Evolutionary conservation across 2,329 filamentous ascomycete species (phyloP).

Genomic region (Neonectria magnoliae): DNA sequence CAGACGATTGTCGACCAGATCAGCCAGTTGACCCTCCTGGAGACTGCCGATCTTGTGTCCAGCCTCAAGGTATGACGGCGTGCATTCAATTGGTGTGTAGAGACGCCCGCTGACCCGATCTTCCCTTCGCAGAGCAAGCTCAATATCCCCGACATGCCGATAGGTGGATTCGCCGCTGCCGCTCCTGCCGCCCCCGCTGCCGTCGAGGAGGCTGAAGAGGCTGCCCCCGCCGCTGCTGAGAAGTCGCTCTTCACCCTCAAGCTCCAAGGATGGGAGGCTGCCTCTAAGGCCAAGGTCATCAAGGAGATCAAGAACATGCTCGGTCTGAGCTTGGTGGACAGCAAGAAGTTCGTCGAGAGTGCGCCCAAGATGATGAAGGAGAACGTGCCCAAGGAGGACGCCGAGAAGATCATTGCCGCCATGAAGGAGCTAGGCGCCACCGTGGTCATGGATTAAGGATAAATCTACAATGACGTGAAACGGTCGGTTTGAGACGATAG

Average conservation of each 20-base stretch:
- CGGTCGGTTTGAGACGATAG: conserved; percentile 45
- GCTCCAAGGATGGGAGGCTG: conserved; percentile 87
- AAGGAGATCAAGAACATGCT: conserved; percentile 99
- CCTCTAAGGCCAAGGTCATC: conserved; percentile 97
- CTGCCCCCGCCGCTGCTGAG: conserved; percentile 89
- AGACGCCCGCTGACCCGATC: conserved; percentile 28
- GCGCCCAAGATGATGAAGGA: conserved; percentile 99
- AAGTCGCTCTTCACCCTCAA: conserved; percentile 98
- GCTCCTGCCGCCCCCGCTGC: conserved; percentile 71
- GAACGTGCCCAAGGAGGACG: conserved; percentile 97
- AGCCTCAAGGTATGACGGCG: conserved; percentile 81
- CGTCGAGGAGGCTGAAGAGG: conserved; percentile 85
- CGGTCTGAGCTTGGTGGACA: conserved; percentile 95
- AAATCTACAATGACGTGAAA: conserved; percentile 25
- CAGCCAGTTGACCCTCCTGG: conserved; percentile 94
- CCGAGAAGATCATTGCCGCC: conserved; percentile 95
- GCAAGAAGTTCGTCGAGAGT: conserved; percentile 99
- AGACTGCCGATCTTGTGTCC: conserved; percentile 95
- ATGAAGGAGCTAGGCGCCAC: conserved; percentile 94
- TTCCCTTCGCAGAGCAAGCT: conserved; percentile 74
- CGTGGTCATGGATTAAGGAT: conserved; percentile 84
- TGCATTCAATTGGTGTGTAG: conserved; percentile 26
- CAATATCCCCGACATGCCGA: conserved; percentile 97
- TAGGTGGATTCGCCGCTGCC: conserved; percentile 86
- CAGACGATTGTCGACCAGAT: conserved; percentile 96